phyloP scores from a whole-genome alignment of 2,329 filamentous ascomycete species.

The Alternaria arborescens region DNA sequence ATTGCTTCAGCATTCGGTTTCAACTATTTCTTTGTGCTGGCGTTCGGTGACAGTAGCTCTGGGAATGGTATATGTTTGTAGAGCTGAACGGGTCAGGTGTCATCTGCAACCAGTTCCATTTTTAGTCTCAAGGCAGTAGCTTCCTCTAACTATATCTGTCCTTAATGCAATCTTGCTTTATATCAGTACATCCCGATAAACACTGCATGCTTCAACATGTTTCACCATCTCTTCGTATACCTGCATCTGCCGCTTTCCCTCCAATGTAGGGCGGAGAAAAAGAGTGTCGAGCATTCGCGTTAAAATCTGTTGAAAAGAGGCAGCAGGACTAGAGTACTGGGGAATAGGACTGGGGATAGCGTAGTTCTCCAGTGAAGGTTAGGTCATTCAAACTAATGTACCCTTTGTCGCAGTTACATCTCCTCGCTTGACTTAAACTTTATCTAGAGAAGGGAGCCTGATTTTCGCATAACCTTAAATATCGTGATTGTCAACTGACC shows the following conservation, averaged over 20 bases:
- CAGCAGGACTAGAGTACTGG: background rate
- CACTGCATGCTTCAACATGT: background rate
- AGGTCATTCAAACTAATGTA: background rate
- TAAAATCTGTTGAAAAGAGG: background rate
- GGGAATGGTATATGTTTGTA: background rate
- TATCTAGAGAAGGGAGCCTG: background rate
- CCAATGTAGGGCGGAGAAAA: background rate
- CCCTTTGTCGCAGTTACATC: background rate
- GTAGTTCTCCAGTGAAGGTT: background rate
- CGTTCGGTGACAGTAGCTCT: background rate
- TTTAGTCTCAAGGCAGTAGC: background rate
- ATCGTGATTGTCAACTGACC: too few relatives aligned
- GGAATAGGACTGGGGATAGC: background rate
- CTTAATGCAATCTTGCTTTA: background rate
- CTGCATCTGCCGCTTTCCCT: background rate
- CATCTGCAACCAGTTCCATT: background rate
- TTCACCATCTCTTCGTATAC: background rate
- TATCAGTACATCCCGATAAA: background rate
- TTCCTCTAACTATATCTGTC: background rate
- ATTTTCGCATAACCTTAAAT: background rate
- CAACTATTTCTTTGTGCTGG: too few relatives aligned
- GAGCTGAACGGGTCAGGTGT: background rate
- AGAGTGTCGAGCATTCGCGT: background rate
- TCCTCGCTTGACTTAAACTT: background rate
- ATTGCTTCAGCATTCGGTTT: background rate